Conservation (phyloP, 73 alveolate species). For the Paramecium caudatum region DNA sequence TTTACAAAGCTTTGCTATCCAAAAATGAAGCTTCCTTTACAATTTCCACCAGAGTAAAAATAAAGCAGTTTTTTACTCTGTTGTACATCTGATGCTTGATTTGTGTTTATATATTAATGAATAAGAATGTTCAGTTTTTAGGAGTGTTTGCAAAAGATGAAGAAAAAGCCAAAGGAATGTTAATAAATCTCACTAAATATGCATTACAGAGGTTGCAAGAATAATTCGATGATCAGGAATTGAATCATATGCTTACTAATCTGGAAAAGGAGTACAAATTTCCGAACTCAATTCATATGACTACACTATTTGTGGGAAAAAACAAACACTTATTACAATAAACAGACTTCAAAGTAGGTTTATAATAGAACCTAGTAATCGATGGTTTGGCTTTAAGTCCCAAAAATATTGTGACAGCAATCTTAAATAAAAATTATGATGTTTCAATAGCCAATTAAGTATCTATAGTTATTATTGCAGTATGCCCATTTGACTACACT, state of each 20-base stretch:
- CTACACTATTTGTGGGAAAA: conserved; percentile 26
- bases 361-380: not conserved
- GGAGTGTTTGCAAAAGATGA: conserved; percentile 59
- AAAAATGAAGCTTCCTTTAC: too few species aligned
- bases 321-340: not conserved
- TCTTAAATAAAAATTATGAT: not conserved
- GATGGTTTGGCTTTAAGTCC: conserved; percentile 38
- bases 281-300: not conserved
- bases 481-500: conserved; percentile 38
- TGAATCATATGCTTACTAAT: not conserved
- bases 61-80: too few species aligned
- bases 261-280: conserved; percentile 16
- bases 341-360: not conserved
- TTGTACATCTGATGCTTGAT: not conserved
- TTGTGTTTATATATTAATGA: too few species aligned
- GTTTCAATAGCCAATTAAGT: conserved; percentile 2
- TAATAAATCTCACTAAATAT: not conserved
- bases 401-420: conserved; percentile 26
- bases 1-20: too few species aligned
- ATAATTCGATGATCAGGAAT: not conserved
- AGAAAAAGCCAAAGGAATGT: not conserved
- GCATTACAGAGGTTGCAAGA: not conserved
- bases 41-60: too few species aligned
- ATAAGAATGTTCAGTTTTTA: conserved; percentile 11
- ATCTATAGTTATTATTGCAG: not conserved